A percentile compares a stretch with the other conserved stretches of the same genome.
Evolutionary conservation across 495 filamentous ascomycete genomes (phyloP).

Genomic region (Penicillium waksmanii): DNA sequence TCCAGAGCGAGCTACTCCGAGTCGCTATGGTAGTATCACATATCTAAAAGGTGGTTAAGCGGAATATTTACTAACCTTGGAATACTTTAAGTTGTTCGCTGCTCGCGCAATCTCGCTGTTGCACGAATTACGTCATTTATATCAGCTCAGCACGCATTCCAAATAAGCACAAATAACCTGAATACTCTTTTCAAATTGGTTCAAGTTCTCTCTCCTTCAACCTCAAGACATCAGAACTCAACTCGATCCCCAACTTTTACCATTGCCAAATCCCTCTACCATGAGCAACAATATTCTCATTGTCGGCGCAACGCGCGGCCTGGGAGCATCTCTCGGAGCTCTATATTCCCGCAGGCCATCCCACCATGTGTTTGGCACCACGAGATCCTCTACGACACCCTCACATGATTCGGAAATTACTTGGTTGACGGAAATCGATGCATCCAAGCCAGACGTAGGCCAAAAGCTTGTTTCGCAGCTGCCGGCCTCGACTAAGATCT

Average conservation of each 20-base stretch:
- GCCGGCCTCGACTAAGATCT: slow-evolving; percentile 46
- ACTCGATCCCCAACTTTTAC: no score
- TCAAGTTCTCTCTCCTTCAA: no score
- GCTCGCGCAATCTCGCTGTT: not conserved
- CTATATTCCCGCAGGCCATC: slow-evolving; percentile 56
- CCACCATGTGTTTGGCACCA: slow-evolving; percentile 62
- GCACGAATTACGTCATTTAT: slow-evolving; percentile 2
- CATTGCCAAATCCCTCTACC: not conserved
- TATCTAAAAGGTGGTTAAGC: no score
- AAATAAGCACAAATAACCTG: not conserved
- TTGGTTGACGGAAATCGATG: slow-evolving; percentile 58
- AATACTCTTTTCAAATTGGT: no score
- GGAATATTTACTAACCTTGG: no score
- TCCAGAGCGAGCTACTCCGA: no score
- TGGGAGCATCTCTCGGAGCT: slow-evolving; percentile 63
- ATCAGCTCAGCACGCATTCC: not conserved
- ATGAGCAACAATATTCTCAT: slow-evolving; percentile 57
- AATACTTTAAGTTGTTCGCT: not conserved
- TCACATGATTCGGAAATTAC: slow-evolving; percentile 40
- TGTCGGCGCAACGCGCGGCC: slow-evolving; percentile 67
- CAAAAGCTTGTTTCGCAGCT: slow-evolving; percentile 50
- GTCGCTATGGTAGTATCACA: no score
- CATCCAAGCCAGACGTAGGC: slow-evolving; percentile 60
- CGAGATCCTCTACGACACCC: slow-evolving; percentile 47
- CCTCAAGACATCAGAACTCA: no score